Conservation (phyloP, 164 flowering plant genomes). For the Annona cherimola region DNA sequence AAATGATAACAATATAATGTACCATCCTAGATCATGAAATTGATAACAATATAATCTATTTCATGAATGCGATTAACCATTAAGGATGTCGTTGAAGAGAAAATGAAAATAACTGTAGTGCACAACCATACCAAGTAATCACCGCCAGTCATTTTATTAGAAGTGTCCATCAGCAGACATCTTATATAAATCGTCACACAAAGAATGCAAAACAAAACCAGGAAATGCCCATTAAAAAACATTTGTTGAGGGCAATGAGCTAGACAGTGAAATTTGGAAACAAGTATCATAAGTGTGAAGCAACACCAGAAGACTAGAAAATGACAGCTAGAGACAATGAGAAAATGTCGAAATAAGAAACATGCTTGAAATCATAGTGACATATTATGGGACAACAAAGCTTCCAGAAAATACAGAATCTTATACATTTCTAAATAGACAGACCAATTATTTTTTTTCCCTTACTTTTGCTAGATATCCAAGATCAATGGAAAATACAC, state of each 20-base stretch:
- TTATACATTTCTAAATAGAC: not conserved
- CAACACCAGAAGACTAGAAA: not conserved
- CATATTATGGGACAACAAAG: not conserved
- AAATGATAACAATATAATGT: not conserved
- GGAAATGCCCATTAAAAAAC: not conserved
- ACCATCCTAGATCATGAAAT: not conserved
- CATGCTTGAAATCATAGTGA: not conserved
- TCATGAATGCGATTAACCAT: no score
- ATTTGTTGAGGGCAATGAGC: not conserved
- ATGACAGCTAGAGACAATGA: not conserved
- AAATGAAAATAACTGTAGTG: no score
- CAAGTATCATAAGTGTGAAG: not conserved
- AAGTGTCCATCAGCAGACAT: not conserved
- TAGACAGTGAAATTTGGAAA: not conserved
- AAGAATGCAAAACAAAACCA: not conserved
- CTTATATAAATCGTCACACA: not conserved
- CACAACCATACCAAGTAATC: not conserved
- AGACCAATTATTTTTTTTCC: not conserved
- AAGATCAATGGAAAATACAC: no score
- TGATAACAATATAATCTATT: no score
- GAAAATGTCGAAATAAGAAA: not conserved
- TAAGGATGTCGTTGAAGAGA: no score
- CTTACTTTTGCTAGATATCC: no score
- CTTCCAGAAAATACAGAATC: not conserved
- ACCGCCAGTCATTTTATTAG: not conserved